Base-by-base conservation (phyloP, 129 eudicot species). In the Daucus carota region DNA sequence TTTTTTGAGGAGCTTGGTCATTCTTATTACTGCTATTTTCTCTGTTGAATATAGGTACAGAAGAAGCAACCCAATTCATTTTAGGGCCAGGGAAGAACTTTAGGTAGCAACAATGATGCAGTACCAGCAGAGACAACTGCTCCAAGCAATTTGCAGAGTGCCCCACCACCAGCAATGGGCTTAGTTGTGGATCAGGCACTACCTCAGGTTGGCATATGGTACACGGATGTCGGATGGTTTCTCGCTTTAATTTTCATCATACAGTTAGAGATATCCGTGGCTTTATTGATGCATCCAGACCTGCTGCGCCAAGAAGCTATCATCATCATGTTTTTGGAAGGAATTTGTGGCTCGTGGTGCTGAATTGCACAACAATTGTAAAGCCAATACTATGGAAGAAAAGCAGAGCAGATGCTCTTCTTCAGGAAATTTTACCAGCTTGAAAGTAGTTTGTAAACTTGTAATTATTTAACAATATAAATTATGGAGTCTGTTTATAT, bases 171-270 rank as follows among this genome's bases (percentile, higher is more conserved):
- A 48, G 31, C 84, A 5, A 70, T 75, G 57, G 94, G 92, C 32
- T 82, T 90, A 29, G 83, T 87, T 26, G 96, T 93, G 62, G 98
- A 90, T 44, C 73, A 83, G 77, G 42, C 85, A 6, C 78, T 84
- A 60, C 98, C 98, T 93, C 26, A 81, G 97, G 83, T 76, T 93
- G 79, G 91, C 85, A 24, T 97, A 93, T 83, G 98, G 98, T 8
- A 93, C 97, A 8, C 93, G 98, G 22, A n/a, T n/a, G n/a, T n/a
- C n/a, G n/a, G n/a, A 85, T 93, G 96, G 90, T 93, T 59, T 88
- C 97, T 2, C 92, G 87, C 18, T 93, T 93, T 83, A 93, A 93
- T 83, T 66, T 75, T 78, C 87, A 87, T 72, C 98, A 93, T 72
- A 88, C 96, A 1, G 77, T 93, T 36, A 74, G 86, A 76, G 87